These are phyloP conservation scores for Sclerotinia nivalis DNA, from an alignment of 2,329 filamentous ascomycete species.

Conservation along the genomic window DNA sequence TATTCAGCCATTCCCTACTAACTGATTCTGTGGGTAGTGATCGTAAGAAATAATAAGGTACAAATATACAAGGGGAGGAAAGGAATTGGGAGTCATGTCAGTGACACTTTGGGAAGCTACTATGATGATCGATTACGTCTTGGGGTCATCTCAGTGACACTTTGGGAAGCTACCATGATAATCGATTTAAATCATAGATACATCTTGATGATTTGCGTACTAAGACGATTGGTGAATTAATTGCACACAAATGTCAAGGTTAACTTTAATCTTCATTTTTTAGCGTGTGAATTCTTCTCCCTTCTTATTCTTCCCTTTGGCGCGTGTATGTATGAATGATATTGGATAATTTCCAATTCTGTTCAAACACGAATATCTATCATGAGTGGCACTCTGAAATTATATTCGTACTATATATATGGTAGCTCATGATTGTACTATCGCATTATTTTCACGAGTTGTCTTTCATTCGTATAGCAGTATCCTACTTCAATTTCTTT, in stretches of 20 bases:
- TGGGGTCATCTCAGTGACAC: constrained; percentile 2
- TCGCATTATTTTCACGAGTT: too few species aligned
- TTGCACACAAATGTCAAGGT: constrained; percentile 22
- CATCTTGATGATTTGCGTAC: constrained; percentile 22
- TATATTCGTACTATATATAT: too few species aligned
- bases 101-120: constrained; percentile 20
- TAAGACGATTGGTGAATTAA: constrained; percentile 15
- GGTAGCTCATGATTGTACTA: too few species aligned
- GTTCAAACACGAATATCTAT: too few species aligned
- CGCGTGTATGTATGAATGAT: background rate
- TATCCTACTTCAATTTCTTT: too few species aligned
- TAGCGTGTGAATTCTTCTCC: background rate
- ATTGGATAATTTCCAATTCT: background rate
- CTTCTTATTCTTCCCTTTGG: background rate
- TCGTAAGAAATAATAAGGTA: constrained; percentile 32
- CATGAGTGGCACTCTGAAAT: too few species aligned
- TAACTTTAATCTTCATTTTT: background rate
- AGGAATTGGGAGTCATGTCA: background rate
- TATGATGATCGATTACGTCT: constrained; percentile 19
- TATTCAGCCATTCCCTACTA: constrained; percentile 2
- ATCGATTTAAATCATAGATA: constrained; percentile 23
- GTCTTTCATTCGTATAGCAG: too few species aligned
- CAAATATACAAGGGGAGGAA: constrained; percentile 19
- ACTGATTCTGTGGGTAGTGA: constrained; percentile 28
- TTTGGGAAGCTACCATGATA: constrained; percentile 16